phyloP scores from a whole-genome alignment of 1,284 basidiomycete genomes.

The Xerocomus amazonicus region DNA sequence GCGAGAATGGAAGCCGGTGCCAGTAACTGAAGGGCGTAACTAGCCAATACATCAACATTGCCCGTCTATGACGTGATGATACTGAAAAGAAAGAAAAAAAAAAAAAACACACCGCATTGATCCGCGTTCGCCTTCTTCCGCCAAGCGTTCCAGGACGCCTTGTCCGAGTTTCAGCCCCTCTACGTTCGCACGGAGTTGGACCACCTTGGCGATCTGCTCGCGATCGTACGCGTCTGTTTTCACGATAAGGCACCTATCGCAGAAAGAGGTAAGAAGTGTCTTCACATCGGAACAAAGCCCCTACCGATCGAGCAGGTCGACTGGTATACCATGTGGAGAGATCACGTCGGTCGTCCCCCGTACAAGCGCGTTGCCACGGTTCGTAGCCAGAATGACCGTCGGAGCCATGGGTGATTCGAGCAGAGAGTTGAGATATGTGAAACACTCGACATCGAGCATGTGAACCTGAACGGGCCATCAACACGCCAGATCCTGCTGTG shows the following conservation, averaged over 20 bases:
- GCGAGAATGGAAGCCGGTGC: slow-evolving; percentile 92
- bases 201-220: slow-evolving; percentile 85
- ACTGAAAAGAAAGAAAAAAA: not conserved
- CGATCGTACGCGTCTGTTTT: slow-evolving; percentile 84
- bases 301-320: slow-evolving; percentile 90
- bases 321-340: slow-evolving; percentile 90
- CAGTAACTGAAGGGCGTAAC: slow-evolving; percentile 90
- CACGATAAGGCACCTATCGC: slow-evolving; percentile 86
- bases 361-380: slow-evolving; percentile 88
- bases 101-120: slow-evolving; percentile 67
- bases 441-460: slow-evolving; percentile 99
- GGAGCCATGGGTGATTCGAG: slow-evolving; percentile 96
- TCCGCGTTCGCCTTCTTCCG: slow-evolving; percentile 79
- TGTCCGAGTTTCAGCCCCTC: slow-evolving; percentile 80
- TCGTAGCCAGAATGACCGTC: slow-evolving; percentile 95
- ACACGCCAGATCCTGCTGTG: not conserved
- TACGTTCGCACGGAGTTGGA: slow-evolving; percentile 81
- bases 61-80: slow-evolving; percentile 4
- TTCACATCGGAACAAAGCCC: slow-evolving; percentile 17
- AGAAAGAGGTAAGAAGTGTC: slow-evolving; percentile 10
- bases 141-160: slow-evolving; percentile 79
- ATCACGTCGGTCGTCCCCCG: slow-evolving; percentile 91
- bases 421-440: slow-evolving; percentile 96
- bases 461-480: slow-evolving; percentile 67
- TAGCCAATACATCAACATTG: slow-evolving; percentile 29